Conservation (phyloP, 306 rosid species). For the Lathyrus oleraceus region DNA sequence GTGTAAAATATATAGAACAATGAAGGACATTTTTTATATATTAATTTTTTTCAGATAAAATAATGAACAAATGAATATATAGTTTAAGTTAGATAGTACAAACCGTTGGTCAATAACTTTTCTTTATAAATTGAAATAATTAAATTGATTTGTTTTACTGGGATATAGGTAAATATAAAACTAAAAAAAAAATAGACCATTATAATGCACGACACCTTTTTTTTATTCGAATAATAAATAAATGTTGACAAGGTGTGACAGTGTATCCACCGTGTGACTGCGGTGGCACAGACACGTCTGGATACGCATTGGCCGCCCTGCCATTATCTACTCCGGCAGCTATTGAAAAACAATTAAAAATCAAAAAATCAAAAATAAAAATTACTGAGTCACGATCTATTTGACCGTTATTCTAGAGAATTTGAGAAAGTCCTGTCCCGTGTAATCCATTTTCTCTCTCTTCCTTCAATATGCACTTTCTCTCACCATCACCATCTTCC, state of each 20-base stretch:
- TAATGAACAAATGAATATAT: too few species aligned
- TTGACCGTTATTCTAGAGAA: neutral
- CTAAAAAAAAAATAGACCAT: too few species aligned
- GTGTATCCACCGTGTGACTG: neutral
- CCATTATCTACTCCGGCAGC: neutral
- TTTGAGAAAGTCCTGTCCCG: neutral
- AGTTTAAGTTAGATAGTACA: too few species aligned
- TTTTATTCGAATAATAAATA: neutral
- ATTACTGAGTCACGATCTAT: neutral
- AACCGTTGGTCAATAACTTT: too few species aligned
- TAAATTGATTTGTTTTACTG: too few species aligned
- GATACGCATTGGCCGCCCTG: neutral
- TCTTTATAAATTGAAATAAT: too few species aligned
- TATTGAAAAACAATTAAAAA: too few species aligned
- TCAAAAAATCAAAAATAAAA: neutral
- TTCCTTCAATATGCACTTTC: neutral
- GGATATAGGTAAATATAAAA: too few species aligned
- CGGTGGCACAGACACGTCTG: neutral
- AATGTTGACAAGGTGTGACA: neutral
- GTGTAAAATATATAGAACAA: too few species aligned
- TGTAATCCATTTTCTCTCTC: neutral
- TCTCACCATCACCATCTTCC: slow-evolving; percentile 5
- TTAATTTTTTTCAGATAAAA: too few species aligned
- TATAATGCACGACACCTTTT: neutral
- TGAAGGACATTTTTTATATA: too few species aligned